phyloP scores from a whole-genome alignment of 495 filamentous ascomycete genomes.

The Xylaria venustula region DNA sequence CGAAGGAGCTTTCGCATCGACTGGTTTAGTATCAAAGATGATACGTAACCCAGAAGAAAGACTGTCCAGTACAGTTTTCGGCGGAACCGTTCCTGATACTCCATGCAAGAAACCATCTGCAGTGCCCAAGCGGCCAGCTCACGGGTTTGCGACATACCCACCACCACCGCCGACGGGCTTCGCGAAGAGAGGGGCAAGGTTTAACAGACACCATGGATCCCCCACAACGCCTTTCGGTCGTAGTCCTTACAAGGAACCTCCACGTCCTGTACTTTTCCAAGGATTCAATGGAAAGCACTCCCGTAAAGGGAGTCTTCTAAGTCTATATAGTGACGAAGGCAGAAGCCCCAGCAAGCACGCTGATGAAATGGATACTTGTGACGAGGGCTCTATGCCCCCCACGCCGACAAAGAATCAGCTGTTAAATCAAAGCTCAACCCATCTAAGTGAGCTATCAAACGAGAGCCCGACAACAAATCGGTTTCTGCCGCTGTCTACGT shows the following conservation, averaged over 20 bases:
- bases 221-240: constrained; percentile 59
- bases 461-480: constrained; percentile 31
- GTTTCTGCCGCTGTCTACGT: constrained; percentile 26
- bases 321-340: constrained; percentile 71
- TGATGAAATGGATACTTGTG: constrained; percentile 51
- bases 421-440: constrained; percentile 18
- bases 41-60: constrained; percentile 55
- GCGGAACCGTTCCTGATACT: constrained; percentile 75
- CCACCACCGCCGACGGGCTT: constrained; percentile 50
- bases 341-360: constrained; percentile 51
- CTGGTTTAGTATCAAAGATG: constrained; percentile 87
- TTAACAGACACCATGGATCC: constrained; percentile 32
- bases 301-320: constrained; percentile 72
- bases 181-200: constrained; percentile 45
- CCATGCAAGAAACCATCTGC: constrained; percentile 67
- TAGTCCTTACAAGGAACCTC: constrained; percentile 18
- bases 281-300: constrained; percentile 41
- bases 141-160: constrained; percentile 62
- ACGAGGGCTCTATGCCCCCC: constrained; percentile 75
- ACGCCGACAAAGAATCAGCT: constrained; percentile 77
- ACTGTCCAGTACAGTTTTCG: constrained; percentile 12
- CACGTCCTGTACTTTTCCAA: constrained; percentile 38
- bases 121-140: constrained; percentile 49
- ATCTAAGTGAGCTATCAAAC: constrained; percentile 25
- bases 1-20: constrained; percentile 88